A percentile compares a stretch with the other conserved stretches of the same genome.
phyloP scores from a whole-genome alignment of 2,329 filamentous ascomycete species.

The Apiospora arundinis region DNA sequence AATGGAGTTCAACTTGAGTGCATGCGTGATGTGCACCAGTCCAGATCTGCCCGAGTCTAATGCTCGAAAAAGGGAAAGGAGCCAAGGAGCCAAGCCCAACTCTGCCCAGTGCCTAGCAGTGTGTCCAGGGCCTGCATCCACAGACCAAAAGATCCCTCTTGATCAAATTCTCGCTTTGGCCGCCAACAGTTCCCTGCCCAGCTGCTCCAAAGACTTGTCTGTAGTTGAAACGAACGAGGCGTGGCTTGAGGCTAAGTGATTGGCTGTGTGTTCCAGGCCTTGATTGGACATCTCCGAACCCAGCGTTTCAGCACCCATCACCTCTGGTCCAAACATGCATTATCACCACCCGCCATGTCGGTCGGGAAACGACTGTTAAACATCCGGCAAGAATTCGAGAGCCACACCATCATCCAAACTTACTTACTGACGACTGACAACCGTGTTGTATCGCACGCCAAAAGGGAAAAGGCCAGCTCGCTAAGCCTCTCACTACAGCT shows the following conservation, averaged over 20 bases:
- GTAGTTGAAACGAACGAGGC: conserved; percentile 18
- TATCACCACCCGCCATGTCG: conserved; percentile 4
- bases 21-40: conserved; percentile 13
- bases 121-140: conserved; percentile 12
- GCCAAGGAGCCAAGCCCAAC: not conserved
- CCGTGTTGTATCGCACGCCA: not conserved
- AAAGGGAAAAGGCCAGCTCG: not conserved
- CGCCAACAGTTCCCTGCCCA: not conserved
- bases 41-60: not conserved
- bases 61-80: not conserved
- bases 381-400: not conserved
- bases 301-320: conserved; percentile 19
- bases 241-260: conserved; percentile 6
- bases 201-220: not conserved
- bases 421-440: not conserved
- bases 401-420: not conserved
- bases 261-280: conserved; percentile 15
- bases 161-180: conserved; percentile 1
- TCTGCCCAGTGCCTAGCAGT: conserved; percentile 15
- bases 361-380: conserved; percentile 10
- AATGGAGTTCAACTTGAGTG: conserved; percentile 6
- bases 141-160: conserved; percentile 15
- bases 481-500: not conserved
- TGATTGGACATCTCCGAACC: conserved; percentile 14
- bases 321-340: conserved; percentile 9